Base-by-base conservation (phyloP, 2,329 filamentous ascomycete species). In the Aphanoascus verrucosus region DNA sequence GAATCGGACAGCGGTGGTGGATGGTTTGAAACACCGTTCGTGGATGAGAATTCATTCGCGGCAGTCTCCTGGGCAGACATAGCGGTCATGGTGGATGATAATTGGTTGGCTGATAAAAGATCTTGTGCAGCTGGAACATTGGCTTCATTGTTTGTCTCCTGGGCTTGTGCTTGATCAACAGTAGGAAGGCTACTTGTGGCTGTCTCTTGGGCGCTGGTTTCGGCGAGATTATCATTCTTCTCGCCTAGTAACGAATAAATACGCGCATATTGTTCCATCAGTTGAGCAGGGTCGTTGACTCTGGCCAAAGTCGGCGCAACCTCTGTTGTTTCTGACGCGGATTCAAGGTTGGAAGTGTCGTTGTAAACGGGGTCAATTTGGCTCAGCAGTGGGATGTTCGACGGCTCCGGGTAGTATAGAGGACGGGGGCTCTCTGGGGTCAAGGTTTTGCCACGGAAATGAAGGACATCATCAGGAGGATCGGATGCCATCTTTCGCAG, bases 351-450 rank as follows among this genome's bases (percentile, higher is more conserved):
- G 52, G 81, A 75, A 53, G 81, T 81, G 66, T 84, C 81, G 70
- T 84, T 83, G 74, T 85, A 84, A 61, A 78, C 72, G 52, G 82
- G 81, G 69, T 87, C 83, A 78, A 81, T 86, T 71, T 85, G 82
- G 65, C 83, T 82, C 65, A 86, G 74, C 52, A 87, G 78, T 55
- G 83, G 82, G 56, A 86, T 85, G 60, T 81, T 84, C 61, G 81
- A 77, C 51, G 83, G 82, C 67, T 83, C 79, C 60, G 83, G 77
- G 60, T 83, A 74, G 68, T 86, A 81, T 62, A 85, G 69, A 60
- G 84, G 84, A 62, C 83, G 81, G 64, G 84, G 84, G 65, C 82
- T 86, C 64, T 84, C 80, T 59, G 84, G 84, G 64, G 82, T 84
- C 64, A 84, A 71, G 59, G 78, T 78, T 67, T 82, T 78, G 70